Conservation (phyloP, 2,329 filamentous ascomycete genomes). For the Alternaria alternata region DNA sequence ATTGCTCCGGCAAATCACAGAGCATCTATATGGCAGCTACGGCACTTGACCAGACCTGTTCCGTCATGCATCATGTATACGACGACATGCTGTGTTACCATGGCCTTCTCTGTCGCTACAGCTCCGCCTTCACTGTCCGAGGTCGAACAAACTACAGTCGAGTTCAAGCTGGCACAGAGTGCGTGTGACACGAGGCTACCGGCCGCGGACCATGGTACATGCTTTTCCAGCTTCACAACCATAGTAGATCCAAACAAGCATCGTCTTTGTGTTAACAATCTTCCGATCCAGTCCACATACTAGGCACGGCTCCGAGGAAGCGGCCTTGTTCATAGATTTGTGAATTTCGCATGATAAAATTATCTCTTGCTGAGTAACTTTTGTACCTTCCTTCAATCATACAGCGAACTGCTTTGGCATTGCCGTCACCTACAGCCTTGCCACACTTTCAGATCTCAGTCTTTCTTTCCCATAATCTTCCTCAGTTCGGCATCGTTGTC, state of each 20-base stretch:
- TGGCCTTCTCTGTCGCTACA: slow-evolving; percentile 8
- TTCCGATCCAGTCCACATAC: background rate
- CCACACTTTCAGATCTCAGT: slow-evolving; percentile 16
- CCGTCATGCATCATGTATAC: background rate
- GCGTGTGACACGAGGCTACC: slow-evolving; percentile 24
- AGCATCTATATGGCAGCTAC: slow-evolving; percentile 14
- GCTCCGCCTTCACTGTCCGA: slow-evolving; percentile 2
- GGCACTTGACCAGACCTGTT: slow-evolving; percentile 17
- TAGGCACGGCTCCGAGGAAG: background rate
- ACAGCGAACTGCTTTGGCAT: background rate
- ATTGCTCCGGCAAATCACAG: slow-evolving; percentile 33
- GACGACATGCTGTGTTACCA: slow-evolving; percentile 4
- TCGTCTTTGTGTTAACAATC: background rate
- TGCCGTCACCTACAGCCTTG: background rate
- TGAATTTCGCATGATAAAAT: background rate
- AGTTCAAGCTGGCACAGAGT: slow-evolving; percentile 8
- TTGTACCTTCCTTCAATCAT: background rate
- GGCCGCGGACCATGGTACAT: slow-evolving; percentile 31
- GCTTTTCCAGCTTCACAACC: background rate
- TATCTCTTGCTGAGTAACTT: background rate
- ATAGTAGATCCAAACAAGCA: background rate
- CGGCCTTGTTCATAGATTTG: background rate
- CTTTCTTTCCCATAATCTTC: slow-evolving; percentile 48
- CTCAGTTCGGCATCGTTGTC: slow-evolving; percentile 51
- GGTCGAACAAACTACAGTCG: slow-evolving; percentile 2